These are phyloP conservation scores for Anthoceros angustus DNA, from an alignment of 225 moss, liverwort and hornwort species.

Conservation along the genomic window DNA sequence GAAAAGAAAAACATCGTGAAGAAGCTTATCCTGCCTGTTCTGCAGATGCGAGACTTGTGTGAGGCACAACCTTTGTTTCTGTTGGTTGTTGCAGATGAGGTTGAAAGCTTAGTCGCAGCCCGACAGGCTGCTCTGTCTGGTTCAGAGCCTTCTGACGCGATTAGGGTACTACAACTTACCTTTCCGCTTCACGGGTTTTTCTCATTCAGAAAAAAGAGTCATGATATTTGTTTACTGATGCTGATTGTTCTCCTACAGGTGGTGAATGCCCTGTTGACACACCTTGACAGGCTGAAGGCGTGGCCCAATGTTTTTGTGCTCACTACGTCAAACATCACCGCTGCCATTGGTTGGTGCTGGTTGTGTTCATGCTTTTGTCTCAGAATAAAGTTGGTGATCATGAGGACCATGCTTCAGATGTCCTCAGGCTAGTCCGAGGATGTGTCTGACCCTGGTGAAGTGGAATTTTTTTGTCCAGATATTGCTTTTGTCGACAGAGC, in stretches of 20 bases:
- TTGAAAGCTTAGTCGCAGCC: conserved; percentile 31
- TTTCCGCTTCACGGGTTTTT: background rate
- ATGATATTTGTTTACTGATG: background rate
- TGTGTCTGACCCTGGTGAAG: background rate
- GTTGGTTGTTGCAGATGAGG: conserved; percentile 19
- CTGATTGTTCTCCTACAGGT: conserved; percentile 12
- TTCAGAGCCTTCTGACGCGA: conserved; percentile 32
- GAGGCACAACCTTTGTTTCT: background rate
- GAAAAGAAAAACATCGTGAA: background rate
- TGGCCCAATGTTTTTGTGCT: conserved; percentile 25
- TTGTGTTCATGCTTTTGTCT: background rate
- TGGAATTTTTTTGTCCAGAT: conserved; percentile 13
- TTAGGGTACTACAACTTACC: conserved; percentile 14
- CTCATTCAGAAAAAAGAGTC: background rate
- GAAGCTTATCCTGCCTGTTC: background rate
- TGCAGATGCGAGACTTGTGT: conserved; percentile 1
- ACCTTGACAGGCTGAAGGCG: conserved; percentile 25
- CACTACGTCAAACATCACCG: conserved; percentile 32
- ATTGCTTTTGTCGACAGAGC: conserved; percentile 35
- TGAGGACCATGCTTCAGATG: no score
- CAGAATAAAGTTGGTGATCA: background rate
- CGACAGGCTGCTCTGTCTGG: conserved; percentile 31
- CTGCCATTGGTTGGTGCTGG: conserved; percentile 21
- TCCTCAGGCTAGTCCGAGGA: no score
- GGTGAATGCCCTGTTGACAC: conserved; percentile 31